Base-by-base conservation (phyloP, 352 stramenopile species). In the Globisporangium irregulare region DNA sequence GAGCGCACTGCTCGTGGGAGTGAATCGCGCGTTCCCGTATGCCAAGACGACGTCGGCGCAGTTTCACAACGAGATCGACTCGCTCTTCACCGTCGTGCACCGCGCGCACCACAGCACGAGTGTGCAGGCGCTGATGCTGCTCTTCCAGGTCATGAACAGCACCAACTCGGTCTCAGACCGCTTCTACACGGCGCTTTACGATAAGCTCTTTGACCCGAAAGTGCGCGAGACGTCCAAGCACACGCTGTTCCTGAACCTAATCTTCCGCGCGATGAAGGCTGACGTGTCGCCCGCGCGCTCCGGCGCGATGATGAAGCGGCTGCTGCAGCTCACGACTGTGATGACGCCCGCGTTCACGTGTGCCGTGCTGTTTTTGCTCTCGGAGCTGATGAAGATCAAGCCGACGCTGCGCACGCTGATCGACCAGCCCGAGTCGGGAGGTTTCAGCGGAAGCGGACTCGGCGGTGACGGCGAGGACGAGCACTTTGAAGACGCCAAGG, bases 1-100 rank as follows among this genome's bases (percentile, higher is more conserved):
- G 7, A 96, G 92, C 51, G 95, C 97, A 56, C 76, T 99, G 43
- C 84, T 99, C 12, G 97, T 98, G 9, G 97, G 97, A 56, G 96
- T 99, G n/a, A 99, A 99, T 83, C 92, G 97, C 61, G 97, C 97
- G 48, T 98, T 99, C 75, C 98, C 97, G 22, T 99, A 98, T 70
- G 84, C 89, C 2, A 79, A 81, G 8, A 73, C 78, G 18, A 93
- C 86, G 25, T 87, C 84, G n/a, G 76, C 81, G 8, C 78, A 92
- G 46, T 89, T 94, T 10, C 73, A 82, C 15, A 62, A 87, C 20
- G 86, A 96, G 62, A 93, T 96, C 50, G 80, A 93, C 68, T 79
- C 85, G 67, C 70, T 95, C 48, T 94, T 95, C 62, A 78, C 80
- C 53, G 86, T 95, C n/a, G 86, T 93, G 43, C 86, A 92, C 59